phyloP scores from a whole-genome alignment of 2,329 filamentous ascomycete genomes.

The Botryotinia globosa region DNA sequence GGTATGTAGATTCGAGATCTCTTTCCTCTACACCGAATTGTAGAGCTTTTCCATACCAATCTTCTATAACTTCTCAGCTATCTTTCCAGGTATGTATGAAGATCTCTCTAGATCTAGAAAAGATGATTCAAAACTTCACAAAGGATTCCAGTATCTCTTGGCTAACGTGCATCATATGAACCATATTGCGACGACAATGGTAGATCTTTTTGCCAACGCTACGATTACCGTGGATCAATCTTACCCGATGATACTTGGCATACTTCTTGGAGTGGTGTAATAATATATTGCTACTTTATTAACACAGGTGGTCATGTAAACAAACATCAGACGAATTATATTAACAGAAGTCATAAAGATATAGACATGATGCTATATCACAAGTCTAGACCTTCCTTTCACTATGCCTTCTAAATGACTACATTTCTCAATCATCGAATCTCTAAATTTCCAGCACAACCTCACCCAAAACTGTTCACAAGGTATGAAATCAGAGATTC shows the following conservation, averaged over 20 bases:
- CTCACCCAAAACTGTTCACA: not conserved
- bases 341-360: not conserved
- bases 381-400: not conserved
- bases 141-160: not conserved
- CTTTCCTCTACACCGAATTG: not conserved
- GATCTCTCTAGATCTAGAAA: not conserved
- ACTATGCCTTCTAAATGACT: not conserved
- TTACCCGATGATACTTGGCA: not conserved
- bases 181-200: not conserved
- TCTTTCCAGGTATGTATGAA: not conserved
- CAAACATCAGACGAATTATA: conserved; percentile 9
- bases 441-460: not conserved
- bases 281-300: not conserved
- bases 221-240: not conserved
- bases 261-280: not conserved
- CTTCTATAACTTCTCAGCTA: not conserved
- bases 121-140: not conserved
- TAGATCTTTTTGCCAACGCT: not conserved
- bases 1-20: not conserved
- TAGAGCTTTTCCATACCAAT: not conserved
- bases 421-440: not conserved
- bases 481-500: not conserved
- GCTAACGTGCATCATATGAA: not conserved
- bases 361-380: not conserved
- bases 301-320: not conserved